Evolutionary conservation across 2,329 filamentous ascomycete species (phyloP).

Genomic region (Aspergillus chevalieri): DNA sequence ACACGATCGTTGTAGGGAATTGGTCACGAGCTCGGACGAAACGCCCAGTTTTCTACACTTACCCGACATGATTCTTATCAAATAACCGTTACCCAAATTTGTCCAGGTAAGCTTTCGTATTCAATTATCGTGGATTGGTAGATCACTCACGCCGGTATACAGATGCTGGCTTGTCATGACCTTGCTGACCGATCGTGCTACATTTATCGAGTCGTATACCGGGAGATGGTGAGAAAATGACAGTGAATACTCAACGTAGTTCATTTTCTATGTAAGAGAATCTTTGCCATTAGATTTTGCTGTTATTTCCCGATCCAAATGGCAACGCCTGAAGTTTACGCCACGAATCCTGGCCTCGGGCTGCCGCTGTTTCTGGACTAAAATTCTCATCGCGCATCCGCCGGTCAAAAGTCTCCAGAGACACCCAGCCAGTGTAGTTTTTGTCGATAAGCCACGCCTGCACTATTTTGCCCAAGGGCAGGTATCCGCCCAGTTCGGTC

Average conservation of each 20-base stretch:
- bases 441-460: conserved; percentile 23
- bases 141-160: no score
- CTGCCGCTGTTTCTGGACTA: conserved; percentile 11
- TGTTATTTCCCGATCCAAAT: neutral
- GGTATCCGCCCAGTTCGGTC: conserved; percentile 17
- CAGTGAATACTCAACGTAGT: no score
- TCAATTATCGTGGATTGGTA: neutral
- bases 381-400: conserved; percentile 17
- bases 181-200: no score
- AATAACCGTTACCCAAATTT: neutral
- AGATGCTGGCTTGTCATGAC: no score
- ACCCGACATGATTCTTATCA: neutral
- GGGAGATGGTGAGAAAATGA: no score
- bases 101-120: neutral
- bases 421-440: conserved; percentile 28
- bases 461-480: conserved; percentile 23
- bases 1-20: neutral
- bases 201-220: no score
- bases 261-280: no score
- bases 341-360: conserved; percentile 15
- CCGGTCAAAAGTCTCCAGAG: conserved; percentile 28
- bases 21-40: neutral
- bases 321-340: conserved; percentile 9
- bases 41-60: neutral
- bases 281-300: no score